Conservation (phyloP, 1,284 basidiomycete genomes). For the Microbotryum violaceum region DNA sequence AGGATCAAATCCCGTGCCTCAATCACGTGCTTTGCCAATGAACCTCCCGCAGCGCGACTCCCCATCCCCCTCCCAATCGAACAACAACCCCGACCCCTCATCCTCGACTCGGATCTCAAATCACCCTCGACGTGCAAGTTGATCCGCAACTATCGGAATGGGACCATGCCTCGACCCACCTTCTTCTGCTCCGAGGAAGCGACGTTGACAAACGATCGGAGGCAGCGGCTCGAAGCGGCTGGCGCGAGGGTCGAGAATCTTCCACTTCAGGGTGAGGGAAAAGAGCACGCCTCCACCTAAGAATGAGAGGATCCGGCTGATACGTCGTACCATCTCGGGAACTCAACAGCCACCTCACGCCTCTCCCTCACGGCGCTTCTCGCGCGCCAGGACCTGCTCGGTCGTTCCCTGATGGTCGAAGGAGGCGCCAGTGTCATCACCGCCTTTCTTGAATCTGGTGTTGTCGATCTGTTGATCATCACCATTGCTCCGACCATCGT, state of each 20-base stretch:
- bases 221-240: constrained; percentile 37
- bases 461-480: constrained; percentile 66
- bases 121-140: constrained; percentile 64
- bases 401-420: constrained; percentile 78
- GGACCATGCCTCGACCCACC: constrained; percentile 65
- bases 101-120: constrained; percentile 70
- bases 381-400: neutral
- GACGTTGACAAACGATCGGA: constrained; percentile 32
- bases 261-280: no score
- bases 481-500: constrained; percentile 76
- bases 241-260: constrained; percentile 48
- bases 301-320: neutral
- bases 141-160: constrained; percentile 55
- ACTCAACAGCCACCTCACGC: neutral
- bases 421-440: constrained; percentile 79
- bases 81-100: constrained; percentile 64
- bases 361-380: neutral
- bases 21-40: constrained; percentile 33
- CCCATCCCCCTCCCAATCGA: constrained; percentile 39
- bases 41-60: constrained; percentile 36
- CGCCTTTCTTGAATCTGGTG: constrained; percentile 55
- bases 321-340: neutral
- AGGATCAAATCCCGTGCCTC: neutral
- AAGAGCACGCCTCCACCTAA: no score
- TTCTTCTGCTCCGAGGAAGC: constrained; percentile 51